phyloP scores from a whole-genome alignment of 2,329 filamentous ascomycete genomes.

The Xylaria sp. region DNA sequence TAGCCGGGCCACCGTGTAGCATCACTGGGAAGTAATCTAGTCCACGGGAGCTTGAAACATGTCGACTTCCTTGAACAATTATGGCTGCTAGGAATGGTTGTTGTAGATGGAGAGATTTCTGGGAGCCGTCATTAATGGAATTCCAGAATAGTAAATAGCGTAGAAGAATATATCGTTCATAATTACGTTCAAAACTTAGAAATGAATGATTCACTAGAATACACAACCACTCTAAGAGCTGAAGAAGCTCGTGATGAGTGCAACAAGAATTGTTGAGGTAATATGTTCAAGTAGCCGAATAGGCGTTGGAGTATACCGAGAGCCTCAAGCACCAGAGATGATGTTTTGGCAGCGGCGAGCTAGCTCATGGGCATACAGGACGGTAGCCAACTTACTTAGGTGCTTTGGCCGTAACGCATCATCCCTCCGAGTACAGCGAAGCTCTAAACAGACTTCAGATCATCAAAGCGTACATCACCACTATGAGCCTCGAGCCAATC shows the following conservation, averaged over 20 bases:
- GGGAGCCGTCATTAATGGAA: no score
- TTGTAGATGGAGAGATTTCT: not conserved
- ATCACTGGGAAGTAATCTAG: not conserved
- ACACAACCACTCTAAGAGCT: no score
- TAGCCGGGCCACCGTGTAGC: not conserved
- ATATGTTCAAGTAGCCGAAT: no score
- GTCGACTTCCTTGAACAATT: not conserved
- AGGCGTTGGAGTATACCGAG: constrained; percentile 24
- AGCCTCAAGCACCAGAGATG: constrained; percentile 20
- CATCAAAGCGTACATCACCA: constrained; percentile 30
- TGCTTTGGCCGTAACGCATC: constrained; percentile 34
- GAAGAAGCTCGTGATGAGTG: no score
- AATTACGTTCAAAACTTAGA: no score
- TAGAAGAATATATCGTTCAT: no score
- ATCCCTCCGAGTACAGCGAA: constrained; percentile 17
- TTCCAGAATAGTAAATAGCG: no score
- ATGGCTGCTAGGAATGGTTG: not conserved
- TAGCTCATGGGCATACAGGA: constrained; percentile 35
- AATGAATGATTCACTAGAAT: no score
- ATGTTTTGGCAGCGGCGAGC: constrained; percentile 33
- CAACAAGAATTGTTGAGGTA: no score
- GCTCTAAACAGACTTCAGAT: constrained; percentile 23
- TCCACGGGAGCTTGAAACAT: not conserved
- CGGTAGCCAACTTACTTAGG: constrained; percentile 37
- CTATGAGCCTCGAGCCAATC: not conserved